Conservation (phyloP, 2,329 filamentous ascomycete species). For the Verruconis gallopava region DNA sequence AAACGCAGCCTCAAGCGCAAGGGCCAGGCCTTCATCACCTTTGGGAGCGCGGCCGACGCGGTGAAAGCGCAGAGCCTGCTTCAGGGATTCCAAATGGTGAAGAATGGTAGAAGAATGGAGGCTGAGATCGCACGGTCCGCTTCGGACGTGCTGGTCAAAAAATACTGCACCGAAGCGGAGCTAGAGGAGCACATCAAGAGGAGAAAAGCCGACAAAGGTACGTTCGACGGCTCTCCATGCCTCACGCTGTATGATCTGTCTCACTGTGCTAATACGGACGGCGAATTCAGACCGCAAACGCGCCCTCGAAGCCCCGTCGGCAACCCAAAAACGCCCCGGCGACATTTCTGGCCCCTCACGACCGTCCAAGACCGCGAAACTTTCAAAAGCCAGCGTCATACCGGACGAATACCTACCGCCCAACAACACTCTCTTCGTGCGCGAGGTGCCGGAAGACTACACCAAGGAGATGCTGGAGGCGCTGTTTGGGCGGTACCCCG, state of each 20-base stretch:
- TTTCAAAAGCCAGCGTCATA: slow-evolving; percentile 66
- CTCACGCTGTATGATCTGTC: background rate
- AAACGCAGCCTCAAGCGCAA: slow-evolving; percentile 87
- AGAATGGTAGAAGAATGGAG: slow-evolving; percentile 65
- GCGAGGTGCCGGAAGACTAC: slow-evolving; percentile 80
- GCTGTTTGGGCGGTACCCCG: slow-evolving; percentile 81
- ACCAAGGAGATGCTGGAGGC: slow-evolving; percentile 65
- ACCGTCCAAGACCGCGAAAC: slow-evolving; percentile 55
- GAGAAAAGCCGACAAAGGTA: slow-evolving; percentile 82
- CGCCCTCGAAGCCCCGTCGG: slow-evolving; percentile 44
- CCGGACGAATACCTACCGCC: slow-evolving; percentile 97
- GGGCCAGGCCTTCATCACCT: slow-evolving; percentile 92
- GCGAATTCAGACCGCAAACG: slow-evolving; percentile 58
- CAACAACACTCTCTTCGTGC: slow-evolving; percentile 92
- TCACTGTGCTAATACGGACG: slow-evolving; percentile 9
- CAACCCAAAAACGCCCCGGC: slow-evolving; percentile 11
- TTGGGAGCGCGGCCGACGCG: slow-evolving; percentile 68
- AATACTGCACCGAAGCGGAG: slow-evolving; percentile 61
- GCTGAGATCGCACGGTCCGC: slow-evolving; percentile 68
- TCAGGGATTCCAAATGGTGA: slow-evolving; percentile 81
- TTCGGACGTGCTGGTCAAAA: slow-evolving; percentile 77
- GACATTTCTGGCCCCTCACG: slow-evolving; percentile 32
- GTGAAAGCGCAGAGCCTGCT: slow-evolving; percentile 72
- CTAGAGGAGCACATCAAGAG: slow-evolving; percentile 77
- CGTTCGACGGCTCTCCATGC: slow-evolving; percentile 1